Base-by-base conservation (phyloP, 2,329 filamentous ascomycete species). In the Stromatinia cepivora region DNA sequence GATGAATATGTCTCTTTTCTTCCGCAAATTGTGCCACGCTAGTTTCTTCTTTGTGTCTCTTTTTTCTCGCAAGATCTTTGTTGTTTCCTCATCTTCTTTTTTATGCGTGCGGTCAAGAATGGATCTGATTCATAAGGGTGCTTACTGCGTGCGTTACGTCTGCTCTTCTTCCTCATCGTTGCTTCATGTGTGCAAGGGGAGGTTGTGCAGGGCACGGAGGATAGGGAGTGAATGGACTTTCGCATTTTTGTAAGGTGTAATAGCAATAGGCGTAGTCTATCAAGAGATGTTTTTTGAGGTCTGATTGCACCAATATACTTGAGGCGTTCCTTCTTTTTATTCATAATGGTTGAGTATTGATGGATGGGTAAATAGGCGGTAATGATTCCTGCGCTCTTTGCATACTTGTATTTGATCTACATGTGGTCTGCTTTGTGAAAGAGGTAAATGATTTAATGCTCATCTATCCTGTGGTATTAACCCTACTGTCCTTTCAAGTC, bases 181-280 rank as follows among this genome's bases (percentile, higher is more conserved):
- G 69, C 72, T 73, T 54, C 50, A 48, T 54, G 57, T 57, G 50
- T 69, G 22, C 39, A 15, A 39, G 48, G 52, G 34, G 31, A 31
- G 61, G 71, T 73, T 70, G 69, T 71, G 70, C 56, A 70, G 71
- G 70, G 72, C 73, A 71, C 74, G 70, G 71, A 74, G 73, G 75
- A 76, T 66, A 46, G 50, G 63, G n/a, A 64, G 36, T 39, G 66
- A 63, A 69, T 69, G 66, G 58, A 53, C 63, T 56, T 48, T 73
- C 75, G 76, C 76, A 78, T 78, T 78, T 75, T 74, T 78, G 75
- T 78, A 78, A 71, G 76, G 76, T 79, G 77, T 79, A 78, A 79
- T 79, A 79, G 78, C 77, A 78, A 79, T 77, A 78, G 76, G 77
- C 76, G 76, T 78, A 78, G 77, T 79, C 77, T 77, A 78, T 77